Conservation (phyloP, 176 grass and related monocot genomes). For the Carex pumila region DNA sequence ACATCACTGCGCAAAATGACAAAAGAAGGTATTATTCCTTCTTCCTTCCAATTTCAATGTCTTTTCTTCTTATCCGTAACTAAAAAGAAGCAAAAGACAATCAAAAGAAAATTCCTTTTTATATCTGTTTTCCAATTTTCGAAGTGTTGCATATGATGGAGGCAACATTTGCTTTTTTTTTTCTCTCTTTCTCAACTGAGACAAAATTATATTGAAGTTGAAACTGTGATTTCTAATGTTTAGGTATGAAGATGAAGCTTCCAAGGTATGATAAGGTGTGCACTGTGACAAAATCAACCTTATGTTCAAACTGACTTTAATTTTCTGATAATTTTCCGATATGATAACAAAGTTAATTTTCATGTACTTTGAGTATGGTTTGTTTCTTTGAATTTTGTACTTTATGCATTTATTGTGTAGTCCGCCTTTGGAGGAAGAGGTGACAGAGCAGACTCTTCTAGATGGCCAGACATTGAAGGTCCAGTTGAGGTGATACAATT, state of each 20-base stretch:
- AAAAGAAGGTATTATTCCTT: constrained; percentile 59
- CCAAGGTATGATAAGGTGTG: constrained; percentile 96
- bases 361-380: not conserved
- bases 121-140: not conserved
- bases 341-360: not conserved
- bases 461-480: constrained; percentile 88
- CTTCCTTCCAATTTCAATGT: not conserved
- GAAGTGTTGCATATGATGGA: not conserved
- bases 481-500: constrained; percentile 56
- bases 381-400: not conserved
- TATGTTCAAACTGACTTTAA: not conserved
- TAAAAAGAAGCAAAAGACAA: not conserved
- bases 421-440: constrained; percentile 93
- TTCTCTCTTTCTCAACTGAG: not conserved
- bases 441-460: constrained; percentile 83
- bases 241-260: constrained; percentile 92
- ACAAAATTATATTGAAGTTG: not conserved
- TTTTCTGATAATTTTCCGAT: not conserved
- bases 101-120: not conserved
- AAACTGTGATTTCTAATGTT: constrained; percentile 10
- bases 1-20: constrained; percentile 70
- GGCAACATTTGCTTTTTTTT: not conserved
- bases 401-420: constrained; percentile 39
- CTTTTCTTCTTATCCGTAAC: not conserved
- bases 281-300: constrained; percentile 11